A percentile compares a stretch with the other conserved stretches of the same genome.
These are phyloP conservation scores for Penicillium turbatum DNA, from an alignment of 495 filamentous ascomycete genomes.

Conservation along the genomic window DNA sequence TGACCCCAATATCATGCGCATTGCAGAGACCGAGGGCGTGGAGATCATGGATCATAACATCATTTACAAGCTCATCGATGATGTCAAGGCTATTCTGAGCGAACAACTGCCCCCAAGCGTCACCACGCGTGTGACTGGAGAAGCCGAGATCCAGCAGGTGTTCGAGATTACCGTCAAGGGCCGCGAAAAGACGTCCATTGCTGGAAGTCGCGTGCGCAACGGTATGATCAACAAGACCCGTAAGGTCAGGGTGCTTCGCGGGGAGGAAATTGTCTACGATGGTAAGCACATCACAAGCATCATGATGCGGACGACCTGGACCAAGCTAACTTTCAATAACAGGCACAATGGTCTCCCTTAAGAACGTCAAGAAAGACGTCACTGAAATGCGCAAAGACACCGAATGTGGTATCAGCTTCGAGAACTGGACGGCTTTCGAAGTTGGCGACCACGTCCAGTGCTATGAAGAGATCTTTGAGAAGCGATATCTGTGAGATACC, in stretches of 20 bases:
- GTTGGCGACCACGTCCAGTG: slow-evolving; percentile 82
- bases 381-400: slow-evolving; percentile 81
- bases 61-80: slow-evolving; percentile 87
- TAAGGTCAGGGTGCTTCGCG: slow-evolving; percentile 70
- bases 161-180: slow-evolving; percentile 81
- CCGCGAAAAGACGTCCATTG: slow-evolving; percentile 64
- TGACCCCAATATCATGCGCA: slow-evolving; percentile 60
- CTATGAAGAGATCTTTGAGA: slow-evolving; percentile 74
- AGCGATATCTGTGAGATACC: slow-evolving; percentile 48
- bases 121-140: slow-evolving; percentile 67
- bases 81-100: slow-evolving; percentile 65
- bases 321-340: slow-evolving; percentile 2
- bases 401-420: slow-evolving; percentile 90
- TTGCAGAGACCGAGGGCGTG: slow-evolving; percentile 68
- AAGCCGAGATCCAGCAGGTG: slow-evolving; percentile 77
- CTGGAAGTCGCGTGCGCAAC: slow-evolving; percentile 84
- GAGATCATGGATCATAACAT: slow-evolving; percentile 80
- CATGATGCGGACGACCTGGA: background rate
- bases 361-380: slow-evolving; percentile 88
- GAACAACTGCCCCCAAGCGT: slow-evolving; percentile 62
- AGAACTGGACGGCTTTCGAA: slow-evolving; percentile 69
- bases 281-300: slow-evolving; percentile 53
- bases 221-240: slow-evolving; percentile 58
- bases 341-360: slow-evolving; percentile 77
- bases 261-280: slow-evolving; percentile 65